Evolutionary conservation across 2,329 filamentous ascomycete genomes (phyloP), one percentile per base, ranked within the genome.

Genomic region (Pseudogymnoascus sp.): DNA sequence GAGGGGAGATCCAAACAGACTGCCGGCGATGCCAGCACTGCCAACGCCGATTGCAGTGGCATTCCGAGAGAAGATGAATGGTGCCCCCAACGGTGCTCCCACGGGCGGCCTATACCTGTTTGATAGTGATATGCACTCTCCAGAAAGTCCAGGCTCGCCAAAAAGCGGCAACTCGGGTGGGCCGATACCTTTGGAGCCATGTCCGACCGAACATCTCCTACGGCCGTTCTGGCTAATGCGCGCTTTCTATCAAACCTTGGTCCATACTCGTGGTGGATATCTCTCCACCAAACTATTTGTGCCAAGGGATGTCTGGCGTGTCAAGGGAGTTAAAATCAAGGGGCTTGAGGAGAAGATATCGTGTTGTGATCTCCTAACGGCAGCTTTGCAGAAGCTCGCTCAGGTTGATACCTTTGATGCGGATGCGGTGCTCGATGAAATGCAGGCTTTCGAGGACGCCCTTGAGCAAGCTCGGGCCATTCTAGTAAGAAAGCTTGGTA

Each of bases 181-280:
- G 1, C 93, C 93, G 11, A 82, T 88, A 22, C 85, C 91, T 0
- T 82, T 99, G 4, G 95, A 99, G 72, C 90, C 95, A 2, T 99
- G 96, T 73, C 95, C 95, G 0, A 90, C 89, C 37, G 91, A 96
- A 41, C 88, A 89, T 65, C 82, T 97, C 70, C 81, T 98, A n/a
- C 87, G 95, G 19, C 96, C 95, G 1, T 99, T 97, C 75, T 99
- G 95, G 95, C 81, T 99, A 50, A 96, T 99, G 91, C 87, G 95
- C 62, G 93, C 90, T 66, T 82, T 99, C 26, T 96, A 95, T 72
- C 91, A 97, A 74, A 96, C 93, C 0, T 85, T 99, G 50, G 89
- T 88, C 16, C 93, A 99, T 71, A 91, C 93, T 2, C 87, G 91
- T 24, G 95, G 95, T 38, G 95, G 93, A 14, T 99, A 97, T 72